Evolutionary conservation across 1,284 basidiomycete genomes (phyloP).

Genomic region (Ceratobasidium sp.): DNA sequence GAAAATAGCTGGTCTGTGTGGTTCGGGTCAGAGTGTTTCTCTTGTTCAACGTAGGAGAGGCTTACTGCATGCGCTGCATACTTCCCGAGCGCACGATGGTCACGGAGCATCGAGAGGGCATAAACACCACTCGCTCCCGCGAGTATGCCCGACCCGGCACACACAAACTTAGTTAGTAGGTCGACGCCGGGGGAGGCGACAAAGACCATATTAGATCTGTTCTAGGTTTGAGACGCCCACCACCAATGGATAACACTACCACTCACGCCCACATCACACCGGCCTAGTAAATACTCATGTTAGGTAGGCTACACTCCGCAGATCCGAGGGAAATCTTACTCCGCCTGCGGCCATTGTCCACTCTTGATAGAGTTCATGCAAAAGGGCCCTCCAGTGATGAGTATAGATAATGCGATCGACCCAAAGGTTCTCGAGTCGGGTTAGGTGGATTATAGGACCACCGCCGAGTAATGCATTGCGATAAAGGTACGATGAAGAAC

Average conservation of each 20-base stretch:
- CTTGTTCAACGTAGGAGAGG: background rate
- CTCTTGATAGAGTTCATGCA: constrained; percentile 19
- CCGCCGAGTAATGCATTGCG: constrained; percentile 5
- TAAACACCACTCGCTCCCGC: constrained; percentile 19
- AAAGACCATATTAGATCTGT: constrained; percentile 33
- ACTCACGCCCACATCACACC: background rate
- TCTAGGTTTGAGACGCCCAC: background rate
- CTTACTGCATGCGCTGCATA: constrained; percentile 34
- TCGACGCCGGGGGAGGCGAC: constrained; percentile 11
- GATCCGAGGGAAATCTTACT: constrained; percentile 4
- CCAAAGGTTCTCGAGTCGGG: constrained; percentile 41
- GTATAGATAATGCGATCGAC: constrained; percentile 40
- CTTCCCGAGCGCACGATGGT: constrained; percentile 30
- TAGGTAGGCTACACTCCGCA: too few relatives aligned
- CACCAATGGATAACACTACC: background rate
- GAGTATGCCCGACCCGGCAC: constrained; percentile 1
- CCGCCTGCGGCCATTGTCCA: constrained; percentile 19
- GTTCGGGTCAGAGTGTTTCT: background rate
- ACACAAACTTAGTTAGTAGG: constrained; percentile 2
- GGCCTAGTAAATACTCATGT: too few relatives aligned
- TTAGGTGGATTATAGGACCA: constrained; percentile 34
- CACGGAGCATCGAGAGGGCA: constrained; percentile 13
- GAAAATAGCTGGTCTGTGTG: constrained; percentile 30
- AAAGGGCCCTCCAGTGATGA: constrained; percentile 40
- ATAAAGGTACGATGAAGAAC: constrained; percentile 2